Conservation (phyloP, 352 stramenopile species). For the Phytophthora crassamura region DNA sequence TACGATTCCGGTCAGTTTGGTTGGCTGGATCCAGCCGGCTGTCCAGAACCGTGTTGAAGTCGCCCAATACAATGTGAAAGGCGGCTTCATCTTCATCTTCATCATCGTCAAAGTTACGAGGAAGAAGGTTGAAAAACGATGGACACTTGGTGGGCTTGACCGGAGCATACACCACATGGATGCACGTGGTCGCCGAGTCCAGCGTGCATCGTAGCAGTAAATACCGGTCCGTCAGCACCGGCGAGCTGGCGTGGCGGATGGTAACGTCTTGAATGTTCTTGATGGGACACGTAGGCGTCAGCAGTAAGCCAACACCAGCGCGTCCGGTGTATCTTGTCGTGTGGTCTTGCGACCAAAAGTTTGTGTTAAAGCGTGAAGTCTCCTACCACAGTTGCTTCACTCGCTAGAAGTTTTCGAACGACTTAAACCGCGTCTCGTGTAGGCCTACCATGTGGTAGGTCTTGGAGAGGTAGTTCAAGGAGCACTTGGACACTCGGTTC, state of each 20-base stretch:
- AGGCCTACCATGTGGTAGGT: neutral
- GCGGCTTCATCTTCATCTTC: neutral
- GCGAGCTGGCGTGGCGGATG: neutral
- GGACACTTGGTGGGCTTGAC: neutral
- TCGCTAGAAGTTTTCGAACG: constrained; percentile 7
- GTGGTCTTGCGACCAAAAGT: constrained; percentile 29
- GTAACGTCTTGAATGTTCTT: constrained; percentile 5
- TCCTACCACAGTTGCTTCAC: constrained; percentile 2
- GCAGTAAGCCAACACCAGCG: constrained; percentile 8
- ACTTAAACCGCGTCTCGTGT: constrained; percentile 9
- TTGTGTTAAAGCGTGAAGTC: constrained; percentile 13
- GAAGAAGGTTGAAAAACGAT: neutral
- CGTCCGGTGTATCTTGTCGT: constrained; percentile 1
- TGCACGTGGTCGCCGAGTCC: constrained; percentile 6
- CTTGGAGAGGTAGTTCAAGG: neutral
- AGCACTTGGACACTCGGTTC: neutral
- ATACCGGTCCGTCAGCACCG: neutral
- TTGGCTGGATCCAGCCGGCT: neutral
- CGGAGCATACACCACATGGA: constrained; percentile 22
- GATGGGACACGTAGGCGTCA: constrained; percentile 4
- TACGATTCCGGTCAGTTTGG: neutral
- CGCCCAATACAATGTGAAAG: neutral
- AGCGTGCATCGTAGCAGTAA: constrained; percentile 1
- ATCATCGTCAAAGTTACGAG: neutral
- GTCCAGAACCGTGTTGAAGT: neutral